Base-by-base conservation (phyloP, 2,329 filamentous ascomycete genomes). In the Colletotrichum tropicicola region DNA sequence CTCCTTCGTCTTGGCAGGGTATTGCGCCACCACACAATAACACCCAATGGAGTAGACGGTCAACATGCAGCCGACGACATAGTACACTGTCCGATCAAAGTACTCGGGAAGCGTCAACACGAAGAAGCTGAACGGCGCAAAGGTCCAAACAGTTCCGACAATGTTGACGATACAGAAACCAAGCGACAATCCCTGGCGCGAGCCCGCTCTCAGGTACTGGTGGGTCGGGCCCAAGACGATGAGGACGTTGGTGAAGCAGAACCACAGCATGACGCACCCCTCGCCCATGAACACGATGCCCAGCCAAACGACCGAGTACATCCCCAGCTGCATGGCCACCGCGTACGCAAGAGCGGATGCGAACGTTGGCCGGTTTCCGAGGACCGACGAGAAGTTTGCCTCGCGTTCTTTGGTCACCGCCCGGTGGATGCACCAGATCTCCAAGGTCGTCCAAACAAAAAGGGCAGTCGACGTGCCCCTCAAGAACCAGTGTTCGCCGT, bases 171-270 rank as follows among this genome's bases (percentile, higher is more conserved):
- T 1, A 21, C 64, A 66, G 45, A 68, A 56, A 5, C 64, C 54
- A 15, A 68, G 53, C 21, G 57, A 52, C 3, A 65, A 35, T 4
- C 66, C 66, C 12, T 54, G 53, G 6, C 64, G 43, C 2, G 66
- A 60, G 0, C 64, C 56, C 9, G 45, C 35, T n/a, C 53, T 28
- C 19, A 68, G 15, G 39, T 66, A 68, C 4, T 54, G 47, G 35
- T 65, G 63, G 0, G 56, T 65, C n/a, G 63, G 63, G 0, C 66
- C 59, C 25, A 67, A 13, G 13, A 49, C 52, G 7, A 61, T 65
- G 1, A 68, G 64, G 0, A 68, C 59, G 5, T 68, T 68, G 55
- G 66, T 59, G 37, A 67, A 58, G 47, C 55, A 51, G 19, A 60
- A 62, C 64, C 59, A 67, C 44, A 60, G 59, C 52, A 66, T 63